These are phyloP conservation scores for Picochlorum sp. DNA, from an alignment of 139 green algal genomes.

Conservation along the genomic window DNA sequence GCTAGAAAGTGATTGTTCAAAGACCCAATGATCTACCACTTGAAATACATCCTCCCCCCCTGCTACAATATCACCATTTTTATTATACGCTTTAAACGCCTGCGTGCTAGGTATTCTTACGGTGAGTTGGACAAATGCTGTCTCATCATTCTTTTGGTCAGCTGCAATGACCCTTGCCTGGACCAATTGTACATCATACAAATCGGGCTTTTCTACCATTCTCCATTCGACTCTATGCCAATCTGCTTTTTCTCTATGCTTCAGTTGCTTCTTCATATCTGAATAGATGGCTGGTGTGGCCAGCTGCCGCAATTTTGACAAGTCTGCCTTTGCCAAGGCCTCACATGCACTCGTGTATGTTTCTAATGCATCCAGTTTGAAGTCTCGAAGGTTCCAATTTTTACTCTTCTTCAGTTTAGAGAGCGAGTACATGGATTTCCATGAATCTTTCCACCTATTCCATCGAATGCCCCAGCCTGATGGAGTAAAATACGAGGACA, in stretches of 20 bases:
- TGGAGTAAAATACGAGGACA: constrained; percentile 27
- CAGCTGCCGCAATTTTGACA: constrained; percentile 30
- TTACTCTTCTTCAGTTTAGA: constrained; percentile 18
- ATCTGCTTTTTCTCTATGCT: constrained; percentile 30
- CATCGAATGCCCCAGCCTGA: constrained; percentile 31
- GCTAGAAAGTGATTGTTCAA: constrained; percentile 31
- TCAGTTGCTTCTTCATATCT: constrained; percentile 41
- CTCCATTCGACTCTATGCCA: constrained; percentile 39
- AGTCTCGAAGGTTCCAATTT: constrained; percentile 15
- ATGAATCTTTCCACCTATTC: constrained; percentile 16
- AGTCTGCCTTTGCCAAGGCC: constrained; percentile 26
- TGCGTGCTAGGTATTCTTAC: constrained; percentile 31
- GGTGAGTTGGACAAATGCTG: constrained; percentile 41
- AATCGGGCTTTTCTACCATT: constrained; percentile 6
- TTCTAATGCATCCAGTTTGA: constrained; percentile 26
- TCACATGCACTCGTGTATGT: constrained; percentile 25
- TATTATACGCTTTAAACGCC: constrained; percentile 34
- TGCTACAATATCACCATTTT: constrained; percentile 18
- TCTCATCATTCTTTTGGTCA: constrained; percentile 39
- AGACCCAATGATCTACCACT: constrained; percentile 43
- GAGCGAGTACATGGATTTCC: constrained; percentile 40
- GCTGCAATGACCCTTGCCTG: constrained; percentile 36
- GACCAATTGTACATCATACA: constrained; percentile 25
- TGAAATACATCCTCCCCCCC: constrained; percentile 19
- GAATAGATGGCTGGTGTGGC: constrained; percentile 31